phyloP scores from a whole-genome alignment of 2,329 filamentous ascomycete species.

The Raffaelea deltoideospora region DNA sequence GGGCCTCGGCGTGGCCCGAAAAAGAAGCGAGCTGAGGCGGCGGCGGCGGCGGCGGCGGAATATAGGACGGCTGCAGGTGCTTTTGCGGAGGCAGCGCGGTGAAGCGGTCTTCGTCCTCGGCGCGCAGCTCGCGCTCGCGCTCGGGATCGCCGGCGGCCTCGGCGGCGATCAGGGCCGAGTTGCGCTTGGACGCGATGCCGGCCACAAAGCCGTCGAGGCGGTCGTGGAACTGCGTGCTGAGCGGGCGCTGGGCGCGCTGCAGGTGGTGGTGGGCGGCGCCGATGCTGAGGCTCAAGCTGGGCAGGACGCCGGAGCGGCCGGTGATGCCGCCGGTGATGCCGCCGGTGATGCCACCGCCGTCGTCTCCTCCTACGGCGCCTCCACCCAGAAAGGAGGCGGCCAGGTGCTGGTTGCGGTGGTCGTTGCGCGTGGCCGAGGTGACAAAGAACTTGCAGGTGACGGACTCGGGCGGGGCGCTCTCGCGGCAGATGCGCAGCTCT shows the following conservation, averaged over 20 bases:
- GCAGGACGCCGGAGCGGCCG: too few species aligned
- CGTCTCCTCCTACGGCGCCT: too few species aligned
- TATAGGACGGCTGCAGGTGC: conserved; percentile 41
- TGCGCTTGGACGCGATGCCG: conserved; percentile 72
- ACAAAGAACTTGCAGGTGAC: conserved; percentile 93
- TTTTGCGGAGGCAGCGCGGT: conserved; percentile 62
- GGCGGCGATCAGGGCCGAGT: conserved; percentile 67
- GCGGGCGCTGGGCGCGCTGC: conserved; percentile 41
- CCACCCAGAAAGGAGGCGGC: conserved; percentile 8
- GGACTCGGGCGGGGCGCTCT: conserved; percentile 74
- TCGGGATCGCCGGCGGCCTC: conserved; percentile 67
- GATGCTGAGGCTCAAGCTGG: too few species aligned
- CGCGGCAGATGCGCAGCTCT: conserved; percentile 80
- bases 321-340: background rate
- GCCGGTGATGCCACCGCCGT: background rate
- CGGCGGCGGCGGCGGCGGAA: conserved; percentile 19
- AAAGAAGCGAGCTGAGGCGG: conserved; percentile 13
- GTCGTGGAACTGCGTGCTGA: conserved; percentile 68
- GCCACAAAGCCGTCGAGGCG: conserved; percentile 79
- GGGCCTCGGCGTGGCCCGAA: conserved; percentile 26
- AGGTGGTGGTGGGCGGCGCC: conserved; percentile 12
- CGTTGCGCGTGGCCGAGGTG: conserved; percentile 54
- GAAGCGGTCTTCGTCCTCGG: conserved; percentile 72
- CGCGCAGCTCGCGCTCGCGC: conserved; percentile 63
- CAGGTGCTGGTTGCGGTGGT: conserved; percentile 23